Conservation (phyloP, 2,329 filamentous ascomycete genomes). For the Phyllachora maydis region DNA sequence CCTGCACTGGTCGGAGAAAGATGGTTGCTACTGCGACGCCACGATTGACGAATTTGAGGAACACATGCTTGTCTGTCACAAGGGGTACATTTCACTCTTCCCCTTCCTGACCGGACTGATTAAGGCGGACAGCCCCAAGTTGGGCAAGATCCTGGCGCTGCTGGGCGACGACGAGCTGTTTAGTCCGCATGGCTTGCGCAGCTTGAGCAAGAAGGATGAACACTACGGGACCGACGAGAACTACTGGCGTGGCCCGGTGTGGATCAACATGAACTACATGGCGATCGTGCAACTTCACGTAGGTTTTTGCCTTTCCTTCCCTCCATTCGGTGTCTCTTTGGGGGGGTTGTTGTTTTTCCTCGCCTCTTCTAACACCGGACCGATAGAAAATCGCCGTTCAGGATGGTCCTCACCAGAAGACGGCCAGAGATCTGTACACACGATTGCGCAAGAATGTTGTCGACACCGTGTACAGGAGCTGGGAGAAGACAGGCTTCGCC, state of each 20-base stretch:
- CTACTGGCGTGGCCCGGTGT: conserved; percentile 89
- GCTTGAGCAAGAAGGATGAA: conserved; percentile 63
- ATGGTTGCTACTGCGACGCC: conserved; percentile 78
- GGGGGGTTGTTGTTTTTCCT: too few species aligned
- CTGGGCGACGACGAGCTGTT: conserved; percentile 71
- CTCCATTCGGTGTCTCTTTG: conserved; percentile 1
- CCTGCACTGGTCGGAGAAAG: conserved; percentile 72
- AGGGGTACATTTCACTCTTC: conserved; percentile 86
- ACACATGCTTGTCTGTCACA: conserved; percentile 75
- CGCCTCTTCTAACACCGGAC: conserved; percentile 4
- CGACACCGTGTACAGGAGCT: conserved; percentile 70
- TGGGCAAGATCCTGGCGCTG: conserved; percentile 58
- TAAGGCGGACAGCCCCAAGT: conserved; percentile 47
- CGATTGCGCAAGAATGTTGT: conserved; percentile 68
- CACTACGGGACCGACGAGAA: conserved; percentile 86
- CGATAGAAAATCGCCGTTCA: conserved; percentile 41
- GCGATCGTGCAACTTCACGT: conserved; percentile 60
- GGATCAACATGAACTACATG: conserved; percentile 94
- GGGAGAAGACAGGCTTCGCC: conserved; percentile 82
- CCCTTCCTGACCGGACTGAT: conserved; percentile 77
- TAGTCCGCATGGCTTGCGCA: conserved; percentile 73
- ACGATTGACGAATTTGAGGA: conserved; percentile 94
- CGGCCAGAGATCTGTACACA: conserved; percentile 55
- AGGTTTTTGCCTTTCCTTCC: conserved; percentile 16
- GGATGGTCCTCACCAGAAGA: conserved; percentile 45